A percentile compares a stretch with the other conserved stretches of the same genome.
Conservation (phyloP, 768 basidiomycete genomes). For the Russula virescens region DNA sequence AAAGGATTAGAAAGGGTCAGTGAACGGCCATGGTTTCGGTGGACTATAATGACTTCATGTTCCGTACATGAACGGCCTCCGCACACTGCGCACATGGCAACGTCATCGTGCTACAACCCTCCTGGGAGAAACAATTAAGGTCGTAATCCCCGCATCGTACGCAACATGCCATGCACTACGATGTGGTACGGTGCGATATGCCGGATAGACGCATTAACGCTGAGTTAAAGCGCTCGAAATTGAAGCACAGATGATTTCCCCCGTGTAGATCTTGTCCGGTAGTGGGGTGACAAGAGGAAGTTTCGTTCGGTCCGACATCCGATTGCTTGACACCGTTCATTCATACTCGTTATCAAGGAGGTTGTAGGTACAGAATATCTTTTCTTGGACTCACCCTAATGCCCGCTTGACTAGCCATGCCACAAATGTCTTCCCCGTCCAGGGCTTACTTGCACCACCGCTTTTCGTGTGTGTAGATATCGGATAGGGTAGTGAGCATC, state of each 20-base stretch:
- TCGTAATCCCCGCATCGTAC: not conserved
- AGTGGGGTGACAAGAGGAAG: not conserved
- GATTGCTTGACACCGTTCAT: not conserved
- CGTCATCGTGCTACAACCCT: not conserved
- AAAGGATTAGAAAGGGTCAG: not conserved
- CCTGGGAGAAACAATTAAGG: not conserved
- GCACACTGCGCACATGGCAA: not conserved
- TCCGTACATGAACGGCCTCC: not conserved
- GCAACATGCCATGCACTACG: not conserved
- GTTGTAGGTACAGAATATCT: too few relatives aligned
- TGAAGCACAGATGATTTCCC: not conserved
- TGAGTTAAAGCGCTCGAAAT: not conserved
- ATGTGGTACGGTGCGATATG: not conserved
- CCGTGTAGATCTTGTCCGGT: not conserved
- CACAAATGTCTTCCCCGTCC: too few relatives aligned
- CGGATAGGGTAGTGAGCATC: too few relatives aligned
- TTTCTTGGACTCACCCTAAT: too few relatives aligned
- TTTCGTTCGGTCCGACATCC: slow-evolving; percentile 10
- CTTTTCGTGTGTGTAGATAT: too few relatives aligned
- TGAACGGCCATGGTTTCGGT: not conserved
- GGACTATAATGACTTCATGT: not conserved
- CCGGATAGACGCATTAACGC: not conserved
- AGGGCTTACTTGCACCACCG: too few relatives aligned
- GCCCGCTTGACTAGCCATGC: too few relatives aligned
- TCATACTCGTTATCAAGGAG: too few relatives aligned